Evolutionary conservation across 495 filamentous ascomycete genomes (phyloP).

Genomic region (Aspergillus egyptiacus): DNA sequence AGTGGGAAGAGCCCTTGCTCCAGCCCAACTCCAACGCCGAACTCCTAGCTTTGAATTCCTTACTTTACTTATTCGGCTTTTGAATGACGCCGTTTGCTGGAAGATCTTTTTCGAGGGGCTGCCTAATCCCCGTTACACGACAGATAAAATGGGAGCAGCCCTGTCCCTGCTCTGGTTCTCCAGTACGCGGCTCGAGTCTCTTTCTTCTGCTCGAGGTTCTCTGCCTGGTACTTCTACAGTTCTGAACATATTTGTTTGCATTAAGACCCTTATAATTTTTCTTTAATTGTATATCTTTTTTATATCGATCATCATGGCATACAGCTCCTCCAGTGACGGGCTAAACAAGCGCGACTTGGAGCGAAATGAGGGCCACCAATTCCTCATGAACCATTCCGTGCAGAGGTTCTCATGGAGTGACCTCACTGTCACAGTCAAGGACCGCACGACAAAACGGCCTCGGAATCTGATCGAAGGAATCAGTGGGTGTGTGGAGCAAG

Average conservation of each 20-base stretch:
- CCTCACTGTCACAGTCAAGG: constrained; percentile 62
- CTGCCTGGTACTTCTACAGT: not conserved
- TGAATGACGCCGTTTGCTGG: too few relatives aligned
- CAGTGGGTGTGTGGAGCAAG: constrained; percentile 27
- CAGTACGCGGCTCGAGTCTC: constrained; percentile 2
- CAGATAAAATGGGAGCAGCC: constrained; percentile 1
- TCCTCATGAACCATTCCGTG: constrained; percentile 34
- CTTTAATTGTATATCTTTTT: not conserved
- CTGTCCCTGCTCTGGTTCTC: not conserved
- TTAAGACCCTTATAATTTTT: not conserved
- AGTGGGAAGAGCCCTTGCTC: too few relatives aligned
- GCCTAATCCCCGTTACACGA: constrained; percentile 5
- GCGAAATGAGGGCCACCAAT: constrained; percentile 22
- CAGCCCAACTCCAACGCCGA: not conserved
- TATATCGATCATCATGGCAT: not conserved
- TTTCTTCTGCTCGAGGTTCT: not conserved
- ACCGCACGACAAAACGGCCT: constrained; percentile 55
- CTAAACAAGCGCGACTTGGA: constrained; percentile 24
- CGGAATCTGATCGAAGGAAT: constrained; percentile 36
- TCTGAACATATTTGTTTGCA: not conserved
- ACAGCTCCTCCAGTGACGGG: constrained; percentile 8
- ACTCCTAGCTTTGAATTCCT: not conserved
- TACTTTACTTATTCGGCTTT: not conserved
- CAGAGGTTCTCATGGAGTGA: constrained; percentile 55
- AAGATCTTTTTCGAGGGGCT: not conserved